These are phyloP conservation scores for Thielaviopsis ethacetica DNA, from an alignment of 2,329 filamentous ascomycete species.

Conservation along the genomic window DNA sequence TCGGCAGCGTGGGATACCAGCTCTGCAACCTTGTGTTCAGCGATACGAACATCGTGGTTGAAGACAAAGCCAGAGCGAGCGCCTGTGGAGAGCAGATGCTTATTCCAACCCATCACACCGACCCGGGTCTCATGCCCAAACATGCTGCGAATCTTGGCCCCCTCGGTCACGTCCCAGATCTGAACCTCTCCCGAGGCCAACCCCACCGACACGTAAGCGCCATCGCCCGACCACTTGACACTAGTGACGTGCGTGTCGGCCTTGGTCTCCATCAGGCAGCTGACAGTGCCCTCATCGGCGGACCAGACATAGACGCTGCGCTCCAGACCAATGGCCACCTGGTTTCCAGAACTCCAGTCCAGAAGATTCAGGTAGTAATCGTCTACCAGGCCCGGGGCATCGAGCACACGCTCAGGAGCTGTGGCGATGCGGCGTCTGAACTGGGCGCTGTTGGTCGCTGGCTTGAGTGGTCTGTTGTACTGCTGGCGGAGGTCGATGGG, in stretches of 20 bases:
- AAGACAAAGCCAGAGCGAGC: conserved; percentile 87
- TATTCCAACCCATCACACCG: conserved; percentile 98
- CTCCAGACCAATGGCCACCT: conserved; percentile 94
- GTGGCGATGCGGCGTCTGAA: conserved; percentile 85
- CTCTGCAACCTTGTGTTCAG: conserved; percentile 95
- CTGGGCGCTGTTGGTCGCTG: conserved; percentile 60
- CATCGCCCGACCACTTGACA: conserved; percentile 97
- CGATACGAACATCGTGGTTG: conserved; percentile 97
- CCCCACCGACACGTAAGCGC: conserved; percentile 88
- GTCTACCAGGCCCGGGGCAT: conserved; percentile 88
- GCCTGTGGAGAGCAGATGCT: conserved; percentile 90
- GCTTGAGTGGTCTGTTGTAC: conserved; percentile 91
- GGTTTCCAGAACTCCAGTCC: conserved; percentile 95
- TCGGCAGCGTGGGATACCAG: conserved; percentile 94
- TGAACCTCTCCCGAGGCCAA: conserved; percentile 92
- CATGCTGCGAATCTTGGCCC: conserved; percentile 94
- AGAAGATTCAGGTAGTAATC: conserved; percentile 99
- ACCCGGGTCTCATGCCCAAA: conserved; percentile 92
- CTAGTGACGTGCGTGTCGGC: conserved; percentile 93
- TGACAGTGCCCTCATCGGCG: conserved; percentile 79
- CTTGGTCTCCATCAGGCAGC: conserved; percentile 71
- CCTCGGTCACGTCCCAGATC: conserved; percentile 97
- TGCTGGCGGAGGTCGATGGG: conserved; percentile 94
- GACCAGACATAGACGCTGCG: conserved; percentile 98
- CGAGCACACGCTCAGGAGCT: conserved; percentile 86